Evolutionary conservation across 306 rosid genomes (phyloP).

Genomic region (Trifolium subterraneum): DNA sequence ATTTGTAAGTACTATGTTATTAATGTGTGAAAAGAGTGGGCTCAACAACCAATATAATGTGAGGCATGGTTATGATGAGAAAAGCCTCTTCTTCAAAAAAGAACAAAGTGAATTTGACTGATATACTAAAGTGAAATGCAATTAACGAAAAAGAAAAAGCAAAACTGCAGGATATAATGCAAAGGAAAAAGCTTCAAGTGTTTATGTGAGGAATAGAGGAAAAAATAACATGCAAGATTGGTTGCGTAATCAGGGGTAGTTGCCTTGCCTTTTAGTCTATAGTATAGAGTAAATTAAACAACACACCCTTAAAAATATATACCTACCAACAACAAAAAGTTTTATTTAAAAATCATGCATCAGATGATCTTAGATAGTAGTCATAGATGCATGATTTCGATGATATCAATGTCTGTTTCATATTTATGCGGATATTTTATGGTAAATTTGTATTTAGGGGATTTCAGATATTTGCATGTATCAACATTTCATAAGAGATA

Average conservation of each 20-base stretch:
- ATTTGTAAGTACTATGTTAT: not conserved
- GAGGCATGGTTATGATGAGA: slow-evolving; percentile 47
- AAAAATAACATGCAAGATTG: slow-evolving; percentile 37
- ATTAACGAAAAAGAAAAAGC: slow-evolving; percentile 42
- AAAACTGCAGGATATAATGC: slow-evolving; percentile 41
- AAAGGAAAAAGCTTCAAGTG: slow-evolving; percentile 29
- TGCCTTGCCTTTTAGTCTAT: not conserved
- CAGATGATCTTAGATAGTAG: too few species aligned
- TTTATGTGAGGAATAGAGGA: slow-evolving; percentile 33
- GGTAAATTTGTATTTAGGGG: too few species aligned
- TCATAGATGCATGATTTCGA: too few species aligned
- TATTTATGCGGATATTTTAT: too few species aligned
- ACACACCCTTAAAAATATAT: too few species aligned
- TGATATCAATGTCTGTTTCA: too few species aligned
- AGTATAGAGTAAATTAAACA: too few species aligned
- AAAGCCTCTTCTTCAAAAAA: slow-evolving; percentile 40
- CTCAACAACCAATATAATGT: slow-evolving; percentile 31
- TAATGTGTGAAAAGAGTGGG: slow-evolving; percentile 22
- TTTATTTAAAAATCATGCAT: too few species aligned
- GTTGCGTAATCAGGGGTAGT: slow-evolving; percentile 43
- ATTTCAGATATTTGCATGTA: too few species aligned
- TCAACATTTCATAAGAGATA: too few species aligned
- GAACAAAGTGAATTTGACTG: slow-evolving; percentile 53
- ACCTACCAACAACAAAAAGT: too few species aligned
- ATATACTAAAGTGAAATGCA: slow-evolving; percentile 48